Percentiles rank a stretch among this genome's conserved stretches.
These are phyloP conservation scores for Elsinoe perseae DNA, from an alignment of 2,329 filamentous ascomycete species.

Conservation along the genomic window DNA sequence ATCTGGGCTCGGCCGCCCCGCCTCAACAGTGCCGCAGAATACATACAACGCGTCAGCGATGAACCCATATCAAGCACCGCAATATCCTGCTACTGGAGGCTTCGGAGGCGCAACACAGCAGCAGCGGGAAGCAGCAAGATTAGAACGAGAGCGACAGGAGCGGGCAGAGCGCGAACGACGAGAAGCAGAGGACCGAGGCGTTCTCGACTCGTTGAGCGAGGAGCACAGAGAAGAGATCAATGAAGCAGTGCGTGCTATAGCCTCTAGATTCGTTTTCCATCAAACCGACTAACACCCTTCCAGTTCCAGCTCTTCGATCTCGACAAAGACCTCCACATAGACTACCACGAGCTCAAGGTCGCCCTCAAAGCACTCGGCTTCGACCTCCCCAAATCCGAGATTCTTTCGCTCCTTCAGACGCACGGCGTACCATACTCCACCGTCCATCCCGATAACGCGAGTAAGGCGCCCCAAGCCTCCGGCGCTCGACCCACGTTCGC, in stretches of 20 bases:
- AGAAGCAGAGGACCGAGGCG: constrained; percentile 38
- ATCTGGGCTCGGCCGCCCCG: constrained; percentile 40
- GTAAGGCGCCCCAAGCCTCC: constrained; percentile 37
- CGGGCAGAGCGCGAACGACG: constrained; percentile 35
- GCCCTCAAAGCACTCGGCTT: constrained; percentile 93
- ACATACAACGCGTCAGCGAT: constrained; percentile 29
- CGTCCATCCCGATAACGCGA: constrained; percentile 36
- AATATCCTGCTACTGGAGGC: constrained; percentile 28
- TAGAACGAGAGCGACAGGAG: constrained; percentile 37
- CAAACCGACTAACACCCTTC: constrained; percentile 3
- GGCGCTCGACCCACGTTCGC: constrained; percentile 28
- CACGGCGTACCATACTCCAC: constrained; percentile 57
- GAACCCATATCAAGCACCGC: constrained; percentile 27
- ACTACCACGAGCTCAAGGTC: constrained; percentile 98
- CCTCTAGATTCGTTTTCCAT: background rate
- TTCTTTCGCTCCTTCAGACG: constrained; percentile 70
- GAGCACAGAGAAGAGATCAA: constrained; percentile 65
- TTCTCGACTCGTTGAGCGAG: constrained; percentile 59
- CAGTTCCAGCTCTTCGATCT: constrained; percentile 94
- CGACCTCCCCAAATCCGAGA: constrained; percentile 77
- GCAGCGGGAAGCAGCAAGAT: constrained; percentile 36
- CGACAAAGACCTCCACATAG: constrained; percentile 86
- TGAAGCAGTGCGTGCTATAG: constrained; percentile 63
- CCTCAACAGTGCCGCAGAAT: constrained; percentile 24
- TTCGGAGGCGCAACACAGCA: constrained; percentile 32